Percentiles rank a stretch among this genome's conserved stretches.
phyloP scores from a whole-genome alignment of 192 early-diverging fungal species.

The Piromyces finnis region DNA sequence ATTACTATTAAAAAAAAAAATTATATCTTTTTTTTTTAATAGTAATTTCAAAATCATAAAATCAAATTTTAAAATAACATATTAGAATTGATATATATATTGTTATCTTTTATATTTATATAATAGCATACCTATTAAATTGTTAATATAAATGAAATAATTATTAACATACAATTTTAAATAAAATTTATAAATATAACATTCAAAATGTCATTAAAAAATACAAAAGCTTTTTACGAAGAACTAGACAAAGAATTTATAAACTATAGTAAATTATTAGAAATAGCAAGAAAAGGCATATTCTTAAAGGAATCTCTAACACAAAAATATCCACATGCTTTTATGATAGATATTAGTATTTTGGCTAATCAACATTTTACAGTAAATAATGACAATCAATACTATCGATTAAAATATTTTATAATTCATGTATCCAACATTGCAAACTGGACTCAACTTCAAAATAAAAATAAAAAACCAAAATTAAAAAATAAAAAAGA shows the following conservation, averaged over 20 bases:
- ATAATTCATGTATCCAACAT: neutral
- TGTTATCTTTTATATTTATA: too few species aligned
- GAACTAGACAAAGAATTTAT: neutral
- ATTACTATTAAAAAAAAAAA: too few species aligned
- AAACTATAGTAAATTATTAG: neutral
- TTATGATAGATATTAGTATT: neutral
- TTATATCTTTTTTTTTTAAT: too few species aligned
- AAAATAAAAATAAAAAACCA: neutral
- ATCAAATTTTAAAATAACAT: too few species aligned
- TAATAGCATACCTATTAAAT: too few species aligned
- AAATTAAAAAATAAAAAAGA: neutral
- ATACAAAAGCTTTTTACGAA: neutral
- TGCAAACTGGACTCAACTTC: neutral
- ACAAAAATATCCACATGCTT: neutral
- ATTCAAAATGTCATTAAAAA: neutral
- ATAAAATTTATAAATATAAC: neutral
- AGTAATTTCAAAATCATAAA: too few species aligned
- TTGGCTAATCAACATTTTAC: neutral
- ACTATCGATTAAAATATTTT: neutral
- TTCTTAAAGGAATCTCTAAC: neutral
- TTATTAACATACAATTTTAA: too few species aligned
- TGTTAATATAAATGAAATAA: too few species aligned
- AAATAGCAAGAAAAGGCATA: neutral
- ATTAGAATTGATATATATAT: too few species aligned
- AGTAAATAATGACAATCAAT: neutral